These are phyloP conservation scores for Plasmodium vivax DNA, from an alignment of 169 alveolate genomes.

Conservation along the genomic window DNA sequence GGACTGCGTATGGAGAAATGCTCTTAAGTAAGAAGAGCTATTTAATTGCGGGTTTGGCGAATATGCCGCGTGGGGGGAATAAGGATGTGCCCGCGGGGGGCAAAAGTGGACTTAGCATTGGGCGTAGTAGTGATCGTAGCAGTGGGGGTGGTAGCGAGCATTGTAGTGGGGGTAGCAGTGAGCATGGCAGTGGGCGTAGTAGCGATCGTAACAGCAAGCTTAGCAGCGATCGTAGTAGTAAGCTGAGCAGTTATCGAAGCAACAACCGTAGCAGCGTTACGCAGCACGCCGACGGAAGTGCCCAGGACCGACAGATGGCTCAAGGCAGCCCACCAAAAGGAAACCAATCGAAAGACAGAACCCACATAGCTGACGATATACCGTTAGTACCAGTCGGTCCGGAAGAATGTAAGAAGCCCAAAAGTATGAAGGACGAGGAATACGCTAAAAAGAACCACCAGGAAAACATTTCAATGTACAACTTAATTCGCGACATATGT, in stretches of 20 bases:
- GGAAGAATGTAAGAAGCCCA: not conserved
- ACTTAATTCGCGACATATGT: constrained; percentile 17
- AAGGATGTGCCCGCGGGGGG: not conserved
- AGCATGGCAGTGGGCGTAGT: not conserved
- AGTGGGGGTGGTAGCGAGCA: not conserved
- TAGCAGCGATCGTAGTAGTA: not conserved
- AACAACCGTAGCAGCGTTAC: not conserved
- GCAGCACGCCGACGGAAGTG: not conserved
- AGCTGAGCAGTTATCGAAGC: not conserved
- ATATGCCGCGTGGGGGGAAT: not conserved
- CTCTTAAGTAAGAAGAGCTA: not conserved
- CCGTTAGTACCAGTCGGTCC: not conserved
- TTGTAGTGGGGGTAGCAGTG: not conserved
- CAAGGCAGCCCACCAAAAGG: not conserved
- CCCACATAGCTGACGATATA: not conserved
- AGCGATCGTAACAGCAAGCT: not conserved
- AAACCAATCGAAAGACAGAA: not conserved
- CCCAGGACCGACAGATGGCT: not conserved
- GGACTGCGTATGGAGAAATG: not conserved
- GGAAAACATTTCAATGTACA: not conserved
- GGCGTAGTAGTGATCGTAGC: not conserved
- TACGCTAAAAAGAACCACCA: not conserved
- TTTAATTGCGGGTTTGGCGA: not conserved
- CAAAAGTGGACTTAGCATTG: not conserved
- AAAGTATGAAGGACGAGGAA: not conserved